Conservation (phyloP, 768 basidiomycete species). For the Tulasnella sp. region DNA sequence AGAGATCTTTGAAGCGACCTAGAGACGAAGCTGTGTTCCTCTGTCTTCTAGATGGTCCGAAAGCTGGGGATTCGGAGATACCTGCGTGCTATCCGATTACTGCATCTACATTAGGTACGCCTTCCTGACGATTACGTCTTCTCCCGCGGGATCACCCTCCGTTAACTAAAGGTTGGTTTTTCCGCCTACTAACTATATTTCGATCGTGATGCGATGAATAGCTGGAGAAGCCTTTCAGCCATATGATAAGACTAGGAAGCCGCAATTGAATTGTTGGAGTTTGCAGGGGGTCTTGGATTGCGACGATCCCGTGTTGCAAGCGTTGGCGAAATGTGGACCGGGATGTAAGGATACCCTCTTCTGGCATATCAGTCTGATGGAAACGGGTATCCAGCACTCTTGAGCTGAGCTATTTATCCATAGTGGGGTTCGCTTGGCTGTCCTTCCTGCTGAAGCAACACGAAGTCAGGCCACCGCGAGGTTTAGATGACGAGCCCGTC, state of each 20-base stretch:
- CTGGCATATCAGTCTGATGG: neutral
- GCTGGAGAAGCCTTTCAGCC: neutral
- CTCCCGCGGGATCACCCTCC: no score
- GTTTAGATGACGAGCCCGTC: neutral
- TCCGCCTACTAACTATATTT: neutral
- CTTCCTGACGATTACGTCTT: neutral
- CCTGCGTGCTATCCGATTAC: neutral
- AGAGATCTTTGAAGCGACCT: neutral
- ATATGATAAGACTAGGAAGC: neutral
- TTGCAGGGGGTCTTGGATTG: constrained; percentile 6
- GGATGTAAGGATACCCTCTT: no score
- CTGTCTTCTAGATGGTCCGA: neutral
- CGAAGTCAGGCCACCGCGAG: neutral
- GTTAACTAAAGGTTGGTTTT: no score
- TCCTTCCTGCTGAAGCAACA: neutral
- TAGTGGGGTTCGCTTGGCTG: neutral
- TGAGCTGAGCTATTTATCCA: neutral
- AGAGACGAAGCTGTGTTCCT: neutral
- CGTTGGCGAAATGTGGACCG: neutral
- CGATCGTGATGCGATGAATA: neutral
- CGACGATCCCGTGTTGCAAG: neutral
- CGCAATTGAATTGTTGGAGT: neutral
- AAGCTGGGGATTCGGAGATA: neutral
- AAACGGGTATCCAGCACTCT: neutral
- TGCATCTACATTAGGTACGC: neutral